Conservation (phyloP, 2,329 filamentous ascomycete genomes). For the Dactylellina leptospora region DNA sequence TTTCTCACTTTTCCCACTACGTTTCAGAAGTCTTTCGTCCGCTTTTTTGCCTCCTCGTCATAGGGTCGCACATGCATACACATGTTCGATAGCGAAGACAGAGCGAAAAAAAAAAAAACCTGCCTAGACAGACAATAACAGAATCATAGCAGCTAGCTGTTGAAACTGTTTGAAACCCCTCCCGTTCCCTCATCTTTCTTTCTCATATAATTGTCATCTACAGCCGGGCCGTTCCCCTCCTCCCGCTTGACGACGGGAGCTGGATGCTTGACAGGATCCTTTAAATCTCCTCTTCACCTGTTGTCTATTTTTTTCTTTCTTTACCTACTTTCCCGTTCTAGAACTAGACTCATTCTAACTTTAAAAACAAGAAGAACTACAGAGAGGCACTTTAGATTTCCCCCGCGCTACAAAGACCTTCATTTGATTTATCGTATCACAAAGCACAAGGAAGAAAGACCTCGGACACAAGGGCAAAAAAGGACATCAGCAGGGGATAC, state of each 20-base stretch:
- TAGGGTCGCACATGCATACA: constrained; percentile 4
- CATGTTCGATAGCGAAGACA: constrained; percentile 8
- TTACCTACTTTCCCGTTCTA: not conserved
- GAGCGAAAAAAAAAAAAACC: not conserved
- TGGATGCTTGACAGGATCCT: not conserved
- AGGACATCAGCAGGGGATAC: not conserved
- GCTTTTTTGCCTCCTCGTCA: constrained; percentile 19
- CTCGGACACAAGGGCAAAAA: not conserved
- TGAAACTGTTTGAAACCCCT: constrained; percentile 26
- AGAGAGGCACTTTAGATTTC: not conserved
- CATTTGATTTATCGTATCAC: not conserved
- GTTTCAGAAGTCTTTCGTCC: constrained; percentile 25
- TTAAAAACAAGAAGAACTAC: not conserved
- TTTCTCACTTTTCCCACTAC: constrained; percentile 17
- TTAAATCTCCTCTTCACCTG: not conserved
- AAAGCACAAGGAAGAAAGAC: not conserved
- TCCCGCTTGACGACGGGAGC: not conserved
- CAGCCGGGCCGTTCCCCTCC: not conserved
- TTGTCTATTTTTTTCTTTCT: not conserved
- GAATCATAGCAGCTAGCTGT: not conserved
- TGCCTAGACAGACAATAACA: not conserved
- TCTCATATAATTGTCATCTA: constrained; percentile 9
- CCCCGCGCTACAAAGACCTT: not conserved
- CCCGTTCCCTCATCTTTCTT: constrained; percentile 1
- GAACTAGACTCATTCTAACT: too few relatives aligned